Base-by-base conservation (phyloP, 331 rosid species). In the Rhamnella rubrinervis region DNA sequence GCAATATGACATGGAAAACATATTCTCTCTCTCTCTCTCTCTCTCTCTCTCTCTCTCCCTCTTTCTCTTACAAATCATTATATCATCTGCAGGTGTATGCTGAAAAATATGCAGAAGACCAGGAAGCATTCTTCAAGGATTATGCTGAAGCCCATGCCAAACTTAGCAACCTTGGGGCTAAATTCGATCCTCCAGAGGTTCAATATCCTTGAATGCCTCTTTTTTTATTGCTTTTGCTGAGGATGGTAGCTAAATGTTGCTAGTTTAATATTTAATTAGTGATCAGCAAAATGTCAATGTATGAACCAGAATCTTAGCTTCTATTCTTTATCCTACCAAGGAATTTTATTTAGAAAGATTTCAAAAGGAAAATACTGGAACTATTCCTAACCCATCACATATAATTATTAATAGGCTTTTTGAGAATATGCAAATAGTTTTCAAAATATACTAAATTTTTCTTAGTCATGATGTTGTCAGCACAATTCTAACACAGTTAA, bases 71-170 rank as follows among this genome's bases (percentile, higher is more conserved):
- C 19, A 55, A 58, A 52, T 47, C 10, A 51, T 13, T 75, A 61
- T 76, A 55, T 72, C 16, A 60, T 79, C 65, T 80, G 77, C 77
- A 91, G 98, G 93, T 82, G 47, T 91, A 76, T 82, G 93, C 97
- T 67, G 98, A 95, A 74, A 91, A 91, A 70, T 95, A 95, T 87
- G 96, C 88, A 37, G 90, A 78, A 73, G 98, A 89, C 73, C 86
- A 86, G 84, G 97, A 85, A 75, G 84, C 90, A 18, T 95, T 89
- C 91, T 95, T 95, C 82, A 87, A 86, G 80, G 98, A 95, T 81
- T 91, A 89, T 72, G 98, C 98, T 60, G 97, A 89, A 85, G 98
- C 98, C 67, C 97, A 91, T 84, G 96, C 97, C 60, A 95, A 91
- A 77, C 96, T 95, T 59, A 87, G 97, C 91, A 89, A 87, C 80